Evolutionary conservation across 2,329 filamentous ascomycete species (phyloP).

Genomic region (Arachnomyces sp.): DNA sequence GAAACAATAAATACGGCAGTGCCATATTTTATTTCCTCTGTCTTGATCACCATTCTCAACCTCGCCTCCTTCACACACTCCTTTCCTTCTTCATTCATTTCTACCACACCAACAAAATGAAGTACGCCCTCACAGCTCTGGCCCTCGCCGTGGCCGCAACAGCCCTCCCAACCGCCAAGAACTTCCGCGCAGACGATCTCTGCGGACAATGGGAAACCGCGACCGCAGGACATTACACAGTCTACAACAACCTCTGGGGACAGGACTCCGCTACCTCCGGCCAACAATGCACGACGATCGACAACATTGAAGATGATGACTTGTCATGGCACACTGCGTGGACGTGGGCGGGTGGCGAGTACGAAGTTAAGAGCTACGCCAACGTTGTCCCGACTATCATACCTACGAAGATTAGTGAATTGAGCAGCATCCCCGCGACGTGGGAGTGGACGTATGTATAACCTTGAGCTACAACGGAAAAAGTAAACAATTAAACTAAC

Average conservation of each 20-base stretch:
- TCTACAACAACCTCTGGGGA: constrained; percentile 50
- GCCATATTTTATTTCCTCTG: too few species aligned
- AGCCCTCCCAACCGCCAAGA: too few species aligned
- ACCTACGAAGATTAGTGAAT: constrained; percentile 22
- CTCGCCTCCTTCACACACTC: too few species aligned
- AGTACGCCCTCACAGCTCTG: too few species aligned
- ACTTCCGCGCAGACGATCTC: constrained; percentile 8
- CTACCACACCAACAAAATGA: too few species aligned
- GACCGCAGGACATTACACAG: constrained; percentile 35
- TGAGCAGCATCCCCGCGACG: constrained; percentile 36
- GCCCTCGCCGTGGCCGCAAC: too few species aligned
- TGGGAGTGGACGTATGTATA: constrained; percentile 33
- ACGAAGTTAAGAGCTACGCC: constrained; percentile 41
- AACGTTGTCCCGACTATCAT: constrained; percentile 35
- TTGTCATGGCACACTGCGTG: constrained; percentile 39
- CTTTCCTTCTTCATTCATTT: too few species aligned
- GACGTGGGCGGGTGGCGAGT: constrained; percentile 35
- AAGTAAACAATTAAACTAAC: neutral
- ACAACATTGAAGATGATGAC: constrained; percentile 25
- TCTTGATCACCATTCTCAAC: too few species aligned
- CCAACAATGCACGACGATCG: constrained; percentile 37
- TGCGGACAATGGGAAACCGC: constrained; percentile 36
- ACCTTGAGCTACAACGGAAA: too few species aligned
- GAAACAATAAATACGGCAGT: too few species aligned
- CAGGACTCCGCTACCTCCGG: constrained; percentile 25